Evolutionary conservation across 306 rosid genomes (phyloP).

Genomic region (Potentilla sterilis): DNA sequence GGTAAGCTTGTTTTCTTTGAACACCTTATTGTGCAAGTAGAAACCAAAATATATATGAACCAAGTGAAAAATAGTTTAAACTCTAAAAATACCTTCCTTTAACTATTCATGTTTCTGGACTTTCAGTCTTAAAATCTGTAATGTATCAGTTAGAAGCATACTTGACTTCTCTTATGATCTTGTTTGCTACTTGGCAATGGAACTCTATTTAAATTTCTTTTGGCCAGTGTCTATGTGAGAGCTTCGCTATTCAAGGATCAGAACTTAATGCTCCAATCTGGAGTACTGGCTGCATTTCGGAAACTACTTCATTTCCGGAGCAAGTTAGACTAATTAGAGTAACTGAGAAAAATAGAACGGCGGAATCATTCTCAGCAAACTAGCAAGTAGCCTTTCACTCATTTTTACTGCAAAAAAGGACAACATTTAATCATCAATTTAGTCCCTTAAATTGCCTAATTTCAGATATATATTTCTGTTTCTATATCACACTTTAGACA

Average conservation of each 20-base stretch:
- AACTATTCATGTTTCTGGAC: background rate
- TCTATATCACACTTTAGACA: background rate
- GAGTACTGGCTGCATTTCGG: background rate
- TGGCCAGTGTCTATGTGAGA: background rate
- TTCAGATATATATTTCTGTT: background rate
- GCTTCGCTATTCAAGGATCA: background rate
- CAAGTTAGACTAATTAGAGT: background rate
- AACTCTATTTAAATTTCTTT: background rate
- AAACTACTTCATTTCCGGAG: background rate
- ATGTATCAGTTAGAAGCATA: background rate
- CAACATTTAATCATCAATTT: background rate
- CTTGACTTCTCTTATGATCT: background rate
- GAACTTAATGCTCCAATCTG: background rate
- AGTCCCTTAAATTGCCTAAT: background rate
- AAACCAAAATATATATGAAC: slow-evolving; percentile 10
- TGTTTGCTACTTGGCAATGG: background rate
- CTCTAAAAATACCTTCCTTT: no score
- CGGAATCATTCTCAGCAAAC: background rate
- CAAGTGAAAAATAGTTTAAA: background rate
- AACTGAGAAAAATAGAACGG: background rate
- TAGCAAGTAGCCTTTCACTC: background rate
- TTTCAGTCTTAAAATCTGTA: background rate
- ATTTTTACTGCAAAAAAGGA: background rate
- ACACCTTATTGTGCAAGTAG: background rate
- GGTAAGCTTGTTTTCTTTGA: slow-evolving; percentile 42